Base-by-base conservation (phyloP, 148 eudicot species). In the Fagopyrum homotropicum region DNA sequence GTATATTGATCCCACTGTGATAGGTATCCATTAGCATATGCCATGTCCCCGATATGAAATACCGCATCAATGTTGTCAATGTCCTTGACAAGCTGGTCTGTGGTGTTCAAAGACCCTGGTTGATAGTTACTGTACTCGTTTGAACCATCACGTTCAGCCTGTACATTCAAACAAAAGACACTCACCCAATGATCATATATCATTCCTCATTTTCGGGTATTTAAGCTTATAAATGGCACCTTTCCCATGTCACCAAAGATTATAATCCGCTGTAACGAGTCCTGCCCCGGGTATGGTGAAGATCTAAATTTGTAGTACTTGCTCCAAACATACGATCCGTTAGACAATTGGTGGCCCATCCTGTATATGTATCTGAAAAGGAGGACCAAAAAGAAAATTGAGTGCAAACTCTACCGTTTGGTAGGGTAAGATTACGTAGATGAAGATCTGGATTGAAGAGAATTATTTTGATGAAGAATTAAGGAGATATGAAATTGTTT, bases 1-100 rank as follows among this genome's bases (percentile, higher is more conserved):
- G 97, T 90, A 78, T 92, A 95, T 63, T 95, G 97, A 87, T 92
- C 97, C 97, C 97, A 95, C 75, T 92, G 93, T 9, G 98, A 95
- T 48, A 92, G 82, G 47, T 95, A 95, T 45, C 97, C 98, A 75
- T 89, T 89, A n/a, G 97, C 83, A 80, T 95, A 95, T 3, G 82
- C 11, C 9, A 95, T 48, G 77, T 90, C 99, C 76, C 99, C 97
- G 47, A 92, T 92, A 48, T 92, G 96, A 78, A 92, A 92, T 54
- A 92, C 99, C 45, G 88, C 83, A 78, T 95, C 99, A 46, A 84
- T 75, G 84, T 95, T 85, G 52, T 81, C 44, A 6, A 92, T 81
- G 76, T 95, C 97, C 22, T 85, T 84, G 79, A 89, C 88, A 60
- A 92, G 88, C 52, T 87, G 90, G 75, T 89, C 89, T 0, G 99